These are phyloP conservation scores for Daphne laureola DNA, from an alignment of 441 rosid genomes.

Conservation along the genomic window DNA sequence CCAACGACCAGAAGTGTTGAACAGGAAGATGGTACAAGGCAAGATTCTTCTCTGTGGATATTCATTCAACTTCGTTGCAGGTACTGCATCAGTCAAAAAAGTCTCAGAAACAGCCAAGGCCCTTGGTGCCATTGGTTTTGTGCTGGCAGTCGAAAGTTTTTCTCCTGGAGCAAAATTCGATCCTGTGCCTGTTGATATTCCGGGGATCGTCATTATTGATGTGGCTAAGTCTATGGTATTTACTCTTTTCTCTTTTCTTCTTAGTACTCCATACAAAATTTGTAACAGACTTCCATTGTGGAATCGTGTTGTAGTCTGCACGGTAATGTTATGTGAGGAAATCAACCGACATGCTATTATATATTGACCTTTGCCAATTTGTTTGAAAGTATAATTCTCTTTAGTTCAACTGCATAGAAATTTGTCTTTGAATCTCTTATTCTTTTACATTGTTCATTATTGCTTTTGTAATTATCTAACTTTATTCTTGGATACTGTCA, in stretches of 20 bases:
- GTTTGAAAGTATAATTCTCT: background rate
- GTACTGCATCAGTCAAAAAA: conserved; percentile 89
- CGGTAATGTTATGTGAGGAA: conserved; percentile 2
- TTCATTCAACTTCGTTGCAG: conserved; percentile 91
- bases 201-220: conserved; percentile 87
- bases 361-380: background rate
- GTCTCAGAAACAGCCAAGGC: conserved; percentile 88
- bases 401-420: too few species aligned
- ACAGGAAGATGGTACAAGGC: conserved; percentile 77
- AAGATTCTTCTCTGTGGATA: conserved; percentile 95
- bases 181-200: conserved; percentile 83
- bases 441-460: conserved; percentile 1
- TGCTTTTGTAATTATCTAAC: conserved; percentile 3
- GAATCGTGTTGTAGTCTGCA: background rate
- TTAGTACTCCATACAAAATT: background rate
- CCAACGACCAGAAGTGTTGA: conserved; percentile 84
- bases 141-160: conserved; percentile 89
- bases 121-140: conserved; percentile 95
- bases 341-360: background rate
- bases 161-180: conserved; percentile 96
- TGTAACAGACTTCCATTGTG: background rate
- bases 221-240: conserved; percentile 77
- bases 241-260: conserved; percentile 7
- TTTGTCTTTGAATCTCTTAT: background rate
- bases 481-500: conserved; percentile 13